phyloP scores from a whole-genome alignment of 1,139 yeast genomes.

The Geotrichum restrictum region DNA sequence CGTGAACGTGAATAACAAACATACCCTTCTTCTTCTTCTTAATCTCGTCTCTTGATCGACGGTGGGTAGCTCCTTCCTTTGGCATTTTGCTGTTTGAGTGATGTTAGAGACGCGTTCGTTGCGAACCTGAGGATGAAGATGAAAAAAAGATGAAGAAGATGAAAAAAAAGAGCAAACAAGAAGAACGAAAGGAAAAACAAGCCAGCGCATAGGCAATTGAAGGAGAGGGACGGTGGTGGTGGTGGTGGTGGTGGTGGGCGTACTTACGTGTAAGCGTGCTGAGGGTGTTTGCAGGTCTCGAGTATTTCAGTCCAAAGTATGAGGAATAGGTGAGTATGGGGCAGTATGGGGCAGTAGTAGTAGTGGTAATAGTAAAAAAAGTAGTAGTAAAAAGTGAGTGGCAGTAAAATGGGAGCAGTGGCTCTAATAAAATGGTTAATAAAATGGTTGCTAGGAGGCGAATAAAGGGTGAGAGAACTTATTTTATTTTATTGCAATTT shows the following conservation, averaged over 20 bases:
- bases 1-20: conserved; percentile 11
- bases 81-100: conserved; percentile 26
- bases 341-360: no score
- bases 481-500: no score
- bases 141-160: neutral
- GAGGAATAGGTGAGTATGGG: no score
- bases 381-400: no score
- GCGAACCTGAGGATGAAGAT: neutral
- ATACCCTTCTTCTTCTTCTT: conserved; percentile 35
- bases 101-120: conserved; percentile 4
- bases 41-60: conserved; percentile 28
- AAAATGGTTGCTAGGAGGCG: no score
- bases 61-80: conserved; percentile 29
- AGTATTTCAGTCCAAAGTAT: no score
- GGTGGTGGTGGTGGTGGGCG: neutral
- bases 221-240: neutral
- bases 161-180: conserved; percentile 3
- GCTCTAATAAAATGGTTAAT: no score
- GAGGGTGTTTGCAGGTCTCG: no score
- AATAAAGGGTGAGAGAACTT: no score
- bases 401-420: no score
- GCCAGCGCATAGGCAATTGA: neutral
- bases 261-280: neutral
- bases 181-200: conserved; percentile 1
- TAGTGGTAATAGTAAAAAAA: no score